Base-by-base conservation (phyloP, 306 rosid genomes). In the Castanea mollissima region DNA sequence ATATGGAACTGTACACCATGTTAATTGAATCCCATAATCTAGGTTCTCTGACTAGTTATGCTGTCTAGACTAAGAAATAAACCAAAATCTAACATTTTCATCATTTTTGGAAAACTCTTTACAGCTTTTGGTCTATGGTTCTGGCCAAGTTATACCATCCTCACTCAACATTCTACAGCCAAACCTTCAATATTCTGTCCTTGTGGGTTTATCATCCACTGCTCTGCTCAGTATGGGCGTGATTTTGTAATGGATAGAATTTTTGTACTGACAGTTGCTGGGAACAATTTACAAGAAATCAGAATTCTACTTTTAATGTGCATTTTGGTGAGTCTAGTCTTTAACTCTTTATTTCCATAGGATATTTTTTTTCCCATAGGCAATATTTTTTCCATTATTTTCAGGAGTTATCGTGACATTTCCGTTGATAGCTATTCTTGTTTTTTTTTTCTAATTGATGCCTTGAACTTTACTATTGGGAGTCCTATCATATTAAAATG, bases 91-190 rank as follows among this genome's bases (percentile, higher is more conserved):
- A 67, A 89, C 71, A 54, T 10, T 18, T 60, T 81, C 41, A 6
- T 83, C 69, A 68, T 3, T 32, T 60, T 68, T 52, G 12, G 11
- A 46, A 72, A 57, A 78, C 64, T 62, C 69, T 69, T 38, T 79
- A 5, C 97, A 94, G 98, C 89, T 94, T 84, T 86, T 92, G 73
- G 98, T 94, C 35, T 94, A 92, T 86, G 98, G 97, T 74, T 88
- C 92, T 63, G 98, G 97, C 79, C 82, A 87, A 77, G 97, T 92
- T 74, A 82, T 94, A 74, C 97, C 98, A 78, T 87, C 92, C 78
- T 88, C 98, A 32, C 79, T 94, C 59, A 91, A 69, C 32, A 76
- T 80, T 86, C 82, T 92, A 74, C 81, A 86, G 89, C 94, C 88
- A 74, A 84, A 87, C 85, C 88, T 92, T 65, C 56, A 51, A 80